Evolutionary conservation across 1,284 basidiomycete genomes (phyloP), one percentile per base, ranked within the genome.

Genomic region (Boletus sp.): DNA sequence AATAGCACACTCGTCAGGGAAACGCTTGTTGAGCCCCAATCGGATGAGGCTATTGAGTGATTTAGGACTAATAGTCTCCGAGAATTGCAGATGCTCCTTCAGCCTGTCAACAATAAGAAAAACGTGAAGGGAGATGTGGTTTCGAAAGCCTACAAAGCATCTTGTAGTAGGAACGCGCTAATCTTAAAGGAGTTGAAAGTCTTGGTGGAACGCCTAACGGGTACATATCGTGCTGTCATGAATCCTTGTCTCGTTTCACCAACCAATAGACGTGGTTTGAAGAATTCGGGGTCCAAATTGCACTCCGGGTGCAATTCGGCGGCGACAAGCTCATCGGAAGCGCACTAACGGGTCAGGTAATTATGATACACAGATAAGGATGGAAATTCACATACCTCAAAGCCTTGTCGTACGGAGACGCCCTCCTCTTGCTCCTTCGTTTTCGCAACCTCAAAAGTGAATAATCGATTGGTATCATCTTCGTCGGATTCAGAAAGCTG

Each of bases 341-440:
- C n/a, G 29, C 58, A 64, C 63, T 61, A 8, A 16, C 1, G 29
- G 16, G 13, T 17, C 5, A 3, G n/a, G 3, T n/a, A 14, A 35
- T n/a, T 2, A 8, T 13, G 1, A 41, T 30, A 12, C 14, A 17
- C 8, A 2, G 2, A 34, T 23, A 19, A 12, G 30, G 22, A 27
- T 16, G 10, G 4, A 2, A 14, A 30, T 1, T 1, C 13, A 52
- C 62, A 25, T 43, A 72, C 77, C 50, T 61, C 59, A 42, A 78
- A 78, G 3, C 74, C 79, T 10, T 60, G 57, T 9, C 68, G 64
- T 4, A 65, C 52, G 0, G 62, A 57, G 2, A 78, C 76, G 30
- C 67, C 64, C 57, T 82, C 80, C 46, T 80, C 76, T 54, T 83
- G 79, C 52, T 82, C 78, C 29, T 71, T 74, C 2, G 75, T 78